Evolutionary conservation across 2,329 filamentous ascomycete species (phyloP), one percentile per base, ranked within the genome.

Genomic region (Eutypella sp.): DNA sequence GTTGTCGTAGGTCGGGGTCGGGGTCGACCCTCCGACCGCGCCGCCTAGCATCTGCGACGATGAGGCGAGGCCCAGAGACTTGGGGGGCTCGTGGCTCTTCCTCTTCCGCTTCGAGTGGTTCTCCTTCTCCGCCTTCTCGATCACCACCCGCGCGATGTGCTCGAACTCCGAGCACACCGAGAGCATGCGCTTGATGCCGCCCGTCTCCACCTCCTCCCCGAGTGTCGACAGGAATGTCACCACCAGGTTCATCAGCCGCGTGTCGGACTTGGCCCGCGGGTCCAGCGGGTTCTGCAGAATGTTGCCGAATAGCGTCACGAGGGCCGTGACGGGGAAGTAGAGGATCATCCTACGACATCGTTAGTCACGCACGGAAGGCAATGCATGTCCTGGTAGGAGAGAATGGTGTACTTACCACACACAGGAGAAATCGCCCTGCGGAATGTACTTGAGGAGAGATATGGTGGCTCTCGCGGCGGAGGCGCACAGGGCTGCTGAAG

Each of bases 121-220:
- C 42, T 97, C 92, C 59, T 86, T 89, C 61, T 97, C 92, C 1
- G 89, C 81, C 64, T 91, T 95, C 48, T 97, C 92, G 39, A 97
- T 83, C 8, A 96, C 89, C 3, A 90, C 82, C 60, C 85, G 89
- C 29, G 90, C 90, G 53, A 99, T 96, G 47, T 93, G 83, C 65
- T 96, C 91, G 57, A 99, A 99, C 60, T 99, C 93, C n/a, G 88
- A 82, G 65, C 92, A 97, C 1, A 97, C 85, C 20, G 85, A 86
- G 16, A 96, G 79, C 89, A 97, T 97, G 41, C 93, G 87, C 62
- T 89, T 89, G 5, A 97, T 89, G 57, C 89, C 91, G 36, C 90
- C 88, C 47, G 91, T 93, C 47, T 90, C 87, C 52, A 91, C 88
- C 57, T 97, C 92, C 29, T 86, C 81, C n/a, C 87, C 87, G 11